phyloP scores from a whole-genome alignment of 2,329 filamentous ascomycete genomes.

The Didymosphaeria variabile region DNA sequence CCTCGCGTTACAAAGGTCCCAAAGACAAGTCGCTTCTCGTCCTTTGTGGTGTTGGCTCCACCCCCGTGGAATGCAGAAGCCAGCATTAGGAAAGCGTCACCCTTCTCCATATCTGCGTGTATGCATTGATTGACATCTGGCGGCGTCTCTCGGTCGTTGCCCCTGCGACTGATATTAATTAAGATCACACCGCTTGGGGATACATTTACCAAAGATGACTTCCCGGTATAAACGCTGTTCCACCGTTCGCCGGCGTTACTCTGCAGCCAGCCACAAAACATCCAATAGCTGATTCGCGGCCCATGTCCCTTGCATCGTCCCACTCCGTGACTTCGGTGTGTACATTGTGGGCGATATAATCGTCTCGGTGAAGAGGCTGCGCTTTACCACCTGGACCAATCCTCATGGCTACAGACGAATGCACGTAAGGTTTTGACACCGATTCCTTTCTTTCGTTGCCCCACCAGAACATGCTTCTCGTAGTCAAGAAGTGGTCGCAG shows the following conservation, averaged over 20 bases:
- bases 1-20: conserved; percentile 46
- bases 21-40: conserved; percentile 46
- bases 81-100: conserved; percentile 51
- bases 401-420: conserved; percentile 23
- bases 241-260: conserved; percentile 46
- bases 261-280: conserved; percentile 49
- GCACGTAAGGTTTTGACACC: conserved; percentile 36
- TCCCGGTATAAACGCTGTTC: conserved; percentile 50
- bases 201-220: conserved; percentile 46
- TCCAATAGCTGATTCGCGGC: conserved; percentile 36
- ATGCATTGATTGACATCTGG: conserved; percentile 16
- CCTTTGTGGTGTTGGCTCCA: conserved; percentile 40
- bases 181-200: conserved; percentile 25
- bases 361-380: conserved; percentile 42
- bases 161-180: conserved; percentile 24
- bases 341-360: conserved; percentile 38
- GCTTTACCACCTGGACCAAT: conserved; percentile 34
- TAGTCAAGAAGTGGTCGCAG: conserved; percentile 38
- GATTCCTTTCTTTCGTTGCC: conserved; percentile 37
- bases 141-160: conserved; percentile 15
- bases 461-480: conserved; percentile 39
- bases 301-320: conserved; percentile 29
- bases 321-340: conserved; percentile 24
- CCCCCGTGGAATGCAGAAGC: conserved; percentile 48
- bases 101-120: conserved; percentile 43